A percentile compares a stretch with the other conserved stretches of the same genome.
Conservation (phyloP, 805 yeast species). For the Ogataea salicorniae region DNA sequence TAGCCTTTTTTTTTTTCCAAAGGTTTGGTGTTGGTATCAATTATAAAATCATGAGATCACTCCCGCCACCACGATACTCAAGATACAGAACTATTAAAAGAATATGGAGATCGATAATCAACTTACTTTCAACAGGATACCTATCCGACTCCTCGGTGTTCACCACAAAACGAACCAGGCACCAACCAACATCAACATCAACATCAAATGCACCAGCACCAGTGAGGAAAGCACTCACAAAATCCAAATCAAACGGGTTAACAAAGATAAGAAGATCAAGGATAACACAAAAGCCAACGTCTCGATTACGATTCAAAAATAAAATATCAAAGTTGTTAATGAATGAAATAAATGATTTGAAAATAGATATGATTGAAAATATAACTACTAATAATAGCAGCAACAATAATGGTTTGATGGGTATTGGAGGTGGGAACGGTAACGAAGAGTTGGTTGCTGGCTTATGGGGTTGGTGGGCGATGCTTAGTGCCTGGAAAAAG, state of each 20-base stretch:
- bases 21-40: no score
- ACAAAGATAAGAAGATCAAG: conserved; percentile 30
- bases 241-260: conserved; percentile 17
- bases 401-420: no score
- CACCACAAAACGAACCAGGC: conserved; percentile 6
- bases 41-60: conserved; percentile 25
- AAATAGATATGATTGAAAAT: background rate
- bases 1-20: no score
- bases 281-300: conserved; percentile 27
- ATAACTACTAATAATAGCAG: background rate
- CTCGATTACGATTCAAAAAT: conserved; percentile 22
- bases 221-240: no score
- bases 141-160: conserved; percentile 31
- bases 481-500: background rate
- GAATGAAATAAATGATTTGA: conserved; percentile 18
- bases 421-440: background rate
- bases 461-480: background rate
- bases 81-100: conserved; percentile 28
- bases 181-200: conserved; percentile 8
- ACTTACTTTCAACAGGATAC: conserved; percentile 30
- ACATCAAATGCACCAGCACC: background rate
- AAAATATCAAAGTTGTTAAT: conserved; percentile 19
- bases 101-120: conserved; percentile 28
- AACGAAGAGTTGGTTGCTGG: background rate
- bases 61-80: conserved; percentile 34